Evolutionary conservation across 148 eudicot species (phyloP).

Genomic region (Rhododendron griersonianum): DNA sequence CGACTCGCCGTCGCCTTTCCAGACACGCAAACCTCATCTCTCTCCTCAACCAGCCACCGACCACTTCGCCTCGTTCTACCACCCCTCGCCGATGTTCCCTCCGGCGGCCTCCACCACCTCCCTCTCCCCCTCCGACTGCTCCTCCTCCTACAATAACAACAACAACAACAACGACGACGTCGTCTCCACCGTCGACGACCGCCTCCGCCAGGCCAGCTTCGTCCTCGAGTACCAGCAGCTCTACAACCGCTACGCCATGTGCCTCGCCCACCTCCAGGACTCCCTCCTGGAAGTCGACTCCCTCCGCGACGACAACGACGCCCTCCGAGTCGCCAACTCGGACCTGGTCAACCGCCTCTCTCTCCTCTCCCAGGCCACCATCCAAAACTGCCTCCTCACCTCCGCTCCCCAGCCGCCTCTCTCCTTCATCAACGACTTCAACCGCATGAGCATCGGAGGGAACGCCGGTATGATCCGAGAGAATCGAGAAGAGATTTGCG

Average conservation of each 20-base stretch:
- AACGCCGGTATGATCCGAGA: background rate
- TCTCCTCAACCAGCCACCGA: slow-evolving; percentile 6
- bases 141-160: slow-evolving; percentile 6
- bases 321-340: slow-evolving; percentile 45
- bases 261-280: slow-evolving; percentile 51
- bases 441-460: slow-evolving; percentile 1
- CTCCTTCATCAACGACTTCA: slow-evolving; percentile 17
- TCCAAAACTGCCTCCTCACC: slow-evolving; percentile 28
- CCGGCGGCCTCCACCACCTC: slow-evolving; percentile 10
- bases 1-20: slow-evolving; percentile 8
- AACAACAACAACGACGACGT: slow-evolving; percentile 13
- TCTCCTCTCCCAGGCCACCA: slow-evolving; percentile 26
- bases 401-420: background rate
- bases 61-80: slow-evolving; percentile 18
- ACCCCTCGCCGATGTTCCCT: slow-evolving; percentile 15
- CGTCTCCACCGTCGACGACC: slow-evolving; percentile 22
- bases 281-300: slow-evolving; percentile 40
- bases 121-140: slow-evolving; percentile 34
- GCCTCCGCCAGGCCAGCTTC: slow-evolving; percentile 44
- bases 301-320: slow-evolving; percentile 56
- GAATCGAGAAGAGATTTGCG: slow-evolving; percentile 3
- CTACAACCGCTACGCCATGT: slow-evolving; percentile 47
- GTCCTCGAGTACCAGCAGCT: slow-evolving; percentile 68
- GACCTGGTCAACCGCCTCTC: slow-evolving; percentile 45
- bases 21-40: slow-evolving; percentile 15